These are phyloP conservation scores for Apiosordaria backusii DNA, from an alignment of 495 filamentous ascomycete species.

Conservation along the genomic window DNA sequence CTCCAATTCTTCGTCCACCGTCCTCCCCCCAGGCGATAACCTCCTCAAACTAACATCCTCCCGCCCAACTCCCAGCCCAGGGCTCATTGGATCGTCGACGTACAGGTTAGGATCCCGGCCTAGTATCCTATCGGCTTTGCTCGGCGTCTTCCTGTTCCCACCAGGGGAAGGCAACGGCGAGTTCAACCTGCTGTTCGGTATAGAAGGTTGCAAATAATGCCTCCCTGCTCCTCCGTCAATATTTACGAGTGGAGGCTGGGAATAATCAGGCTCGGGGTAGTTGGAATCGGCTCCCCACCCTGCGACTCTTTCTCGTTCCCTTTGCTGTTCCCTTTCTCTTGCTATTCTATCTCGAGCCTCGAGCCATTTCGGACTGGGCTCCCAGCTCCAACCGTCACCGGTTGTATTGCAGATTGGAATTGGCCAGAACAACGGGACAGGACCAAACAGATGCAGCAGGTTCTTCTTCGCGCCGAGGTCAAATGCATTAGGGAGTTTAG, in stretches of 20 bases:
- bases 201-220: slow-evolving; percentile 27
- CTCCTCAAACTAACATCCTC: slow-evolving; percentile 40
- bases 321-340: slow-evolving; percentile 56
- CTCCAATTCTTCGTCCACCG: slow-evolving; percentile 34
- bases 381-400: slow-evolving; percentile 96
- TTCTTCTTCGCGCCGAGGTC: slow-evolving; percentile 80
- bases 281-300: slow-evolving; percentile 49
- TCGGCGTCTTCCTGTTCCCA: slow-evolving; percentile 30
- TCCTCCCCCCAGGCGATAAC: slow-evolving; percentile 37
- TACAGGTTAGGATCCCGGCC: slow-evolving; percentile 50
- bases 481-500: slow-evolving; percentile 87
- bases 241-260: slow-evolving; percentile 11
- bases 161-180: slow-evolving; percentile 3
- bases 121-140: slow-evolving; percentile 49
- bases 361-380: slow-evolving; percentile 69
- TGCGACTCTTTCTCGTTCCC: slow-evolving; percentile 52
- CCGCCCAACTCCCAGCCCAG: slow-evolving; percentile 6
- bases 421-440: slow-evolving; percentile 62
- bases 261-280: slow-evolving; percentile 15
- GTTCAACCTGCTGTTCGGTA: slow-evolving; percentile 4
- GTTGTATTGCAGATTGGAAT: slow-evolving; percentile 80
- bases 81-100: slow-evolving; percentile 32
- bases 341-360: slow-evolving; percentile 61
- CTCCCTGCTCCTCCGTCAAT: slow-evolving; percentile 30
- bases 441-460: slow-evolving; percentile 78